These are phyloP conservation scores for Cephalotrichum gorgonifer DNA, from an alignment of 2,329 filamentous ascomycete species.

Conservation along the genomic window DNA sequence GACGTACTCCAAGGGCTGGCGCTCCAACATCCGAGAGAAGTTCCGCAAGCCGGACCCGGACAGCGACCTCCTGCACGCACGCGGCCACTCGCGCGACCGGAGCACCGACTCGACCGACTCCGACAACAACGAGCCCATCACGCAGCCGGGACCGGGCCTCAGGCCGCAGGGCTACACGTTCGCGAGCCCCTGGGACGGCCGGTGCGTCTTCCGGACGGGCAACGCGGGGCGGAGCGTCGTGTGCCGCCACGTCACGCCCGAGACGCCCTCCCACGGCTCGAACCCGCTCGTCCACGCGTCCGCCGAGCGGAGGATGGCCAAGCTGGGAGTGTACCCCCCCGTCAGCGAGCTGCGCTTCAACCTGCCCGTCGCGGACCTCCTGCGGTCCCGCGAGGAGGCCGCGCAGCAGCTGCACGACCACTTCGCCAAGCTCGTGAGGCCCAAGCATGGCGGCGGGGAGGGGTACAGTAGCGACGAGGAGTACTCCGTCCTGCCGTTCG, in stretches of 20 bases:
- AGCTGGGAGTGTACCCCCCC: conserved; percentile 15
- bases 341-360: conserved; percentile 89
- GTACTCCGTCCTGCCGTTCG: conserved; percentile 35
- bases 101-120: conserved; percentile 22
- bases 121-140: conserved; percentile 4
- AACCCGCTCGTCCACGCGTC: conserved; percentile 30
- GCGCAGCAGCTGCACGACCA: conserved; percentile 15
- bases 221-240: conserved; percentile 63
- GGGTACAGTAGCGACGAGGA: conserved; percentile 28
- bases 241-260: conserved; percentile 61
- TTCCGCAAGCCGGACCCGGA: neutral
- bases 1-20: conserved; percentile 36
- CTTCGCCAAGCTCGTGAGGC: conserved; percentile 30
- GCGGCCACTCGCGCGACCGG: conserved; percentile 7
- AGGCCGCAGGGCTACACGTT: conserved; percentile 65
- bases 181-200: conserved; percentile 74
- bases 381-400: conserved; percentile 25
- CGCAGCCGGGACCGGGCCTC: conserved; percentile 31
- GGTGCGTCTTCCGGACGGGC: conserved; percentile 76
- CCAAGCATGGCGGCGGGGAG: conserved; percentile 13
- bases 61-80: neutral
- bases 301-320: conserved; percentile 20
- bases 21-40: conserved; percentile 22
- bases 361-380: conserved; percentile 51
- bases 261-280: conserved; percentile 20